Conservation (phyloP, 257 asterid species). For the Gentiana macrophylla region DNA sequence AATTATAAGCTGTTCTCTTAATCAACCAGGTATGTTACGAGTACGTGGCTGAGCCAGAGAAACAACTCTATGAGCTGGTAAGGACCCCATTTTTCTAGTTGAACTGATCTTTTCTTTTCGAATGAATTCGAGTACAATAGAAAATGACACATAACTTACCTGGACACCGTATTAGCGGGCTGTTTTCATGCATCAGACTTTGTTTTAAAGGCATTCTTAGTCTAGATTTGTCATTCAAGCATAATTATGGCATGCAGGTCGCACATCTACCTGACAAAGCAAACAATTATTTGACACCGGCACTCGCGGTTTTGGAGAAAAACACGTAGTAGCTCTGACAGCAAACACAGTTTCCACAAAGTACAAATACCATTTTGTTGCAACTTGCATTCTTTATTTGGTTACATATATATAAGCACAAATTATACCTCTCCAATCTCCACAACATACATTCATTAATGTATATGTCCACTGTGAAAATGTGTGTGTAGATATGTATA, state of each 20-base stretch:
- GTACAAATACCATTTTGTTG: too few relatives aligned
- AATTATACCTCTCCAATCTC: too few relatives aligned
- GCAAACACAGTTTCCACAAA: too few relatives aligned
- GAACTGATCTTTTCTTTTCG: too few relatives aligned
- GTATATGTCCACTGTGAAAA: too few relatives aligned
- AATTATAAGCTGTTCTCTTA: slow-evolving; percentile 6
- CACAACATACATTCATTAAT: too few relatives aligned
- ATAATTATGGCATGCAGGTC: slow-evolving; percentile 32
- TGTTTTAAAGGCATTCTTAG: neutral
- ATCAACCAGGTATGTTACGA: slow-evolving; percentile 76
- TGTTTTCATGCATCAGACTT: neutral
- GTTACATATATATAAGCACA: too few relatives aligned
- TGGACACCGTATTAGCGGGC: too few relatives aligned
- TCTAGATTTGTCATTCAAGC: neutral
- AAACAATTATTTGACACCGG: slow-evolving; percentile 91
- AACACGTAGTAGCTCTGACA: slow-evolving; percentile 37
- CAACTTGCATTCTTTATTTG: too few relatives aligned
- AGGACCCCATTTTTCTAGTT: neutral
- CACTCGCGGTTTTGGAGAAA: slow-evolving; percentile 92
- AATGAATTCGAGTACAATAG: too few relatives aligned
- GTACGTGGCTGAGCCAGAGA: slow-evolving; percentile 86
- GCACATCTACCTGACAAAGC: slow-evolving; percentile 99
- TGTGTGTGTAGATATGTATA: too few relatives aligned
- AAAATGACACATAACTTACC: too few relatives aligned
- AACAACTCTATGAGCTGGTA: slow-evolving; percentile 95